These are phyloP conservation scores for Pseudogymnoascus sp. DNA, from an alignment of 2,329 filamentous ascomycete species.

Conservation along the genomic window DNA sequence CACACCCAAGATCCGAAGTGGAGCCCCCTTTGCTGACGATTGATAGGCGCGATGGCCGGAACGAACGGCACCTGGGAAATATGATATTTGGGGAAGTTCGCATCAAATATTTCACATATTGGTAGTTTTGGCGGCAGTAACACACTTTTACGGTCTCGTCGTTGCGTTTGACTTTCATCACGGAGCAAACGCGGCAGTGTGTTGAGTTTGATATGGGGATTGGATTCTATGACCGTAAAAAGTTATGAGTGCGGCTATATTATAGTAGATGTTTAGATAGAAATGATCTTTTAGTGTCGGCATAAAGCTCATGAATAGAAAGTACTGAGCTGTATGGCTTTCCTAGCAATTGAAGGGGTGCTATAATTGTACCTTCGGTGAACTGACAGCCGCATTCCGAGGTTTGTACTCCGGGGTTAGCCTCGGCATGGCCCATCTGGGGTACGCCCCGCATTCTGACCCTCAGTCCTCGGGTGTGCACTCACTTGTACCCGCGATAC, in stretches of 20 bases:
- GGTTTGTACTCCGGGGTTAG: background rate
- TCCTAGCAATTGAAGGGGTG: background rate
- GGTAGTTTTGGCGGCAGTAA: slow-evolving; percentile 72
- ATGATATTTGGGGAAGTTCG: slow-evolving; percentile 87
- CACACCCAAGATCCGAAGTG: background rate
- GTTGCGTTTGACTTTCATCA: slow-evolving; percentile 85
- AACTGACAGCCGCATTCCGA: background rate
- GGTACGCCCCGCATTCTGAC: background rate
- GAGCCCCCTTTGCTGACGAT: slow-evolving; percentile 16
- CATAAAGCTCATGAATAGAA: background rate
- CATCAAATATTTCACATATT: slow-evolving; percentile 95
- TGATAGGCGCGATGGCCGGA: slow-evolving; percentile 70
- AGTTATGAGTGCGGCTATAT: background rate
- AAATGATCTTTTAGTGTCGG: background rate
- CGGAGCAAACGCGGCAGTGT: slow-evolving; percentile 27
- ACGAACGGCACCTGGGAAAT: slow-evolving; percentile 64
- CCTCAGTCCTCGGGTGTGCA: background rate
- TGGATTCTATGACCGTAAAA: background rate
- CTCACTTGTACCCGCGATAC: background rate
- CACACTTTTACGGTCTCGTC: slow-evolving; percentile 73
- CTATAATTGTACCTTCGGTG: slow-evolving; percentile 5
- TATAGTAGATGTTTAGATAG: background rate
- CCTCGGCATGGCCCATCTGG: slow-evolving; percentile 1
- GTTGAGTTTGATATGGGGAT: background rate
- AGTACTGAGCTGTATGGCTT: background rate